A percentile compares a stretch with the other conserved stretches of the same genome.
Evolutionary conservation across 257 asterid genomes (phyloP).

Genomic region (Plantago elongata): DNA sequence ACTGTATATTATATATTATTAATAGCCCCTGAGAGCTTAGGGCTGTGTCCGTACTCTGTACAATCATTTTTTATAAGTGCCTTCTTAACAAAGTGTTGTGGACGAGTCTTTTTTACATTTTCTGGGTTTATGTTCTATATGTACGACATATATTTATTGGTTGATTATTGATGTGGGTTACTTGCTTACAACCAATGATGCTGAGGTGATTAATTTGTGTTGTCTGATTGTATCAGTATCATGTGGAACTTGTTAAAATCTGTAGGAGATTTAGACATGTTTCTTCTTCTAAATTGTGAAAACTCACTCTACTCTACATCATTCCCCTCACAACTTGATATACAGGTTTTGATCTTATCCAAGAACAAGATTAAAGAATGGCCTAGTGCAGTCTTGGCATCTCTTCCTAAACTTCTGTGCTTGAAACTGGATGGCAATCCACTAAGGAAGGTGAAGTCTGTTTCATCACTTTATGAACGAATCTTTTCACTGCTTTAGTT

Average conservation of each 20-base stretch:
- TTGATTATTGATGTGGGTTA: too few species aligned
- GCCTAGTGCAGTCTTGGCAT: constrained; percentile 67
- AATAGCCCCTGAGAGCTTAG: constrained; percentile 12
- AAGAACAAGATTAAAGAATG: constrained; percentile 87
- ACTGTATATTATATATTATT: not conserved
- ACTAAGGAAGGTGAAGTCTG: constrained; percentile 54
- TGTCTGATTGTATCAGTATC: constrained; percentile 7
- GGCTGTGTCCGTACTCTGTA: not conserved
- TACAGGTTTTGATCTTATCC: constrained; percentile 75
- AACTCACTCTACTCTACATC: too few species aligned
- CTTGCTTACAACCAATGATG: constrained; percentile 10
- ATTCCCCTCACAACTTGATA: constrained; percentile 15
- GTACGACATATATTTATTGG: too few species aligned
- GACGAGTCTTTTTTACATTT: constrained; percentile 1
- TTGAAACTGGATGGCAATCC: constrained; percentile 86
- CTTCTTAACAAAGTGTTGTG: constrained; percentile 13
- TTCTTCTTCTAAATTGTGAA: not conserved
- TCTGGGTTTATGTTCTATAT: constrained; percentile 10
- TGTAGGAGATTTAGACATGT: not conserved
- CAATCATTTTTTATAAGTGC: constrained; percentile 2
- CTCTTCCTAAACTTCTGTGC: constrained; percentile 73
- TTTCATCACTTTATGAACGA: constrained; percentile 6
- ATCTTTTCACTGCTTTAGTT: constrained; percentile 4
- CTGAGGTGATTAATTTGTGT: constrained; percentile 3
- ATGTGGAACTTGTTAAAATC: not conserved